These are phyloP conservation scores for Drosera spatulata DNA, from an alignment of 179 eudicot genomes.

Conservation along the genomic window DNA sequence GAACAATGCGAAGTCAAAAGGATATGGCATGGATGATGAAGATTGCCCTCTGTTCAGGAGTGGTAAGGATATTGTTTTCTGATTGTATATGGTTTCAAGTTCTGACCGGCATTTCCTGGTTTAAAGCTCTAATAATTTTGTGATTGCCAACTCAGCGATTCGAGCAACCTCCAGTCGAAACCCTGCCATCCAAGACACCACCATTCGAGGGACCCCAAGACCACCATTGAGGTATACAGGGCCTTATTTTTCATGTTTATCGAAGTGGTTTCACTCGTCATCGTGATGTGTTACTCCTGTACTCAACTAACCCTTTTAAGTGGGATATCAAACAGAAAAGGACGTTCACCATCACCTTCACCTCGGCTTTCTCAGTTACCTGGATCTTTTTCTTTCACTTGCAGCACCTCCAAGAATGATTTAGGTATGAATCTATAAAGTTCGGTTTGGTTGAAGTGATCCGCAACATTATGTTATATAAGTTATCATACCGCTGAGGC, in stretches of 20 bases:
- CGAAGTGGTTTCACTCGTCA: not conserved
- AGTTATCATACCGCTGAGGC: too few species aligned
- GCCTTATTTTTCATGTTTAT: not conserved
- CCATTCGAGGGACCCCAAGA: slow-evolving; percentile 39
- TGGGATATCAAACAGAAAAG: slow-evolving; percentile 42
- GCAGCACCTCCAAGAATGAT: slow-evolving; percentile 39
- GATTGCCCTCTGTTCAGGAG: slow-evolving; percentile 65
- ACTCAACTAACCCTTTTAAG: not conserved
- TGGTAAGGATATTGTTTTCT: slow-evolving; percentile 24
- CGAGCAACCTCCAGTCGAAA: slow-evolving; percentile 19
- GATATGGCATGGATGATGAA: slow-evolving; percentile 36
- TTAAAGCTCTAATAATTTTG: too few species aligned
- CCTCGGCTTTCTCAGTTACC: slow-evolving; percentile 38
- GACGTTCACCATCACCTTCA: slow-evolving; percentile 63
- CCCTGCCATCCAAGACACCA: not conserved
- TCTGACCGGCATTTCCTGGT: too few species aligned
- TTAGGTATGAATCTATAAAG: slow-evolving; percentile 22
- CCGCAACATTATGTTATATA: not conserved
- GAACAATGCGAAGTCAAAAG: slow-evolving; percentile 31
- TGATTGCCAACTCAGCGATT: slow-evolving; percentile 27
- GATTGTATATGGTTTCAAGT: not conserved
- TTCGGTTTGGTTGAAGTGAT: not conserved
- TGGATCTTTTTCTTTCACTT: slow-evolving; percentile 38
- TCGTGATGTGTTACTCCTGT: not conserved
- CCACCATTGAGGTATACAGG: slow-evolving; percentile 44